These are phyloP conservation scores for Austroboletus festivus DNA, from an alignment of 768 basidiomycete species.

Conservation along the genomic window DNA sequence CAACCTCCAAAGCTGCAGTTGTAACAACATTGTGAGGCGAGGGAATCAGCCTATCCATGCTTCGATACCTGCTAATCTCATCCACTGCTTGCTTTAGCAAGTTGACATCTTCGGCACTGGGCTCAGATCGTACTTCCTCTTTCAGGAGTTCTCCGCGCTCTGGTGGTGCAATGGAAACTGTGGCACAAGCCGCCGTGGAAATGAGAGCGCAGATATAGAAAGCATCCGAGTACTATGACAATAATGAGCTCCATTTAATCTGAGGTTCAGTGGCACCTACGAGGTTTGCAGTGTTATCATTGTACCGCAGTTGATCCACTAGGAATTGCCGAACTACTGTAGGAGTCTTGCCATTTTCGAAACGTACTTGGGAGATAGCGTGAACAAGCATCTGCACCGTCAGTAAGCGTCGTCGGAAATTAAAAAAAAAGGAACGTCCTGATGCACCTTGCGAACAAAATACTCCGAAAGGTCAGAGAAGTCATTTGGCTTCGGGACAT, in stretches of 20 bases:
- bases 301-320: conserved; percentile 89
- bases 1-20: conserved; percentile 83
- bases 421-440: background rate
- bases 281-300: conserved; percentile 89
- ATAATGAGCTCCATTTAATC: conserved; percentile 3
- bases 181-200: conserved; percentile 74
- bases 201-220: conserved; percentile 88
- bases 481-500: conserved; percentile 93
- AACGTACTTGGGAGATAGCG: conserved; percentile 82
- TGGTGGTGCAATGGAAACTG: conserved; percentile 71
- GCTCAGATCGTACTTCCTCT: conserved; percentile 62
- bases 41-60: conserved; percentile 93
- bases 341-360: conserved; percentile 83
- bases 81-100: conserved; percentile 71
- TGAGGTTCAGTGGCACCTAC: conserved; percentile 43
- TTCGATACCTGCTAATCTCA: conserved; percentile 88
- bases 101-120: conserved; percentile 64
- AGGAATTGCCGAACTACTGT: conserved; percentile 83
- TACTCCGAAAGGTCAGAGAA: conserved; percentile 91
- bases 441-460: conserved; percentile 83
- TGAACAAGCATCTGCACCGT: conserved; percentile 63
- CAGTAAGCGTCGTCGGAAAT: conserved; percentile 4
- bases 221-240: conserved; percentile 78
- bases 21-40: conserved; percentile 94
- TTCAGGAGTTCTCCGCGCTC: conserved; percentile 77